Evolutionary conservation across 225 moss, liverwort and hornwort genomes (phyloP).

Genomic region (Pseudoscleropodium purum): DNA sequence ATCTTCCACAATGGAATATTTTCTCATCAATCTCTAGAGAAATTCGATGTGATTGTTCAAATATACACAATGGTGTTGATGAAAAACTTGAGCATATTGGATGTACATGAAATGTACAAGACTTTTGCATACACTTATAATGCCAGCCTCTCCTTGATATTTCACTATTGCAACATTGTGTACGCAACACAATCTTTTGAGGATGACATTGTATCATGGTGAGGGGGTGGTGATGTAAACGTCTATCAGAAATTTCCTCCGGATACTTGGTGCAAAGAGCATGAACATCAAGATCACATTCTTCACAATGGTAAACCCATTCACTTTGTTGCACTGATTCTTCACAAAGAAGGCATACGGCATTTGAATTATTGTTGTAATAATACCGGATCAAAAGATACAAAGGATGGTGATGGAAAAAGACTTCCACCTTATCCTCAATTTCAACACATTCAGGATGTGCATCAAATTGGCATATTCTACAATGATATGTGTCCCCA

Average conservation of each 20-base stretch:
- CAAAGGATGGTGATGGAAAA: not conserved
- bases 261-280: not conserved
- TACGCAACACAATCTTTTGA: not conserved
- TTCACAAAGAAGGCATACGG: not conserved
- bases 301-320: not conserved
- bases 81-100: rapidly evolving
- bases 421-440: not conserved
- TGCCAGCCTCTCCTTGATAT: rapidly evolving
- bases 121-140: rapidly evolving
- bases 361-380: too few species aligned
- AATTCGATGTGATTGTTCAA: not conserved
- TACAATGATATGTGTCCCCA: not conserved
- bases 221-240: not conserved
- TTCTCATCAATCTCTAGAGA: rapidly evolving
- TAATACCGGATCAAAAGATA: not conserved
- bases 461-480: not conserved
- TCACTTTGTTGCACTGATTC: not conserved
- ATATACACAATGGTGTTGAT: rapidly evolving
- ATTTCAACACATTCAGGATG: not conserved
- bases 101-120: not conserved
- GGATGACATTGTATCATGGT: not conserved
- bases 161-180: not conserved
- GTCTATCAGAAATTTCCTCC: rapidly evolving
- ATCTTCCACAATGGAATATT: not conserved
- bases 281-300: not conserved